Percentiles rank a stretch among this genome's conserved stretches.
These are phyloP conservation scores for Herpotrichia juniperi DNA, from an alignment of 2,329 filamentous ascomycete genomes.

Conservation along the genomic window DNA sequence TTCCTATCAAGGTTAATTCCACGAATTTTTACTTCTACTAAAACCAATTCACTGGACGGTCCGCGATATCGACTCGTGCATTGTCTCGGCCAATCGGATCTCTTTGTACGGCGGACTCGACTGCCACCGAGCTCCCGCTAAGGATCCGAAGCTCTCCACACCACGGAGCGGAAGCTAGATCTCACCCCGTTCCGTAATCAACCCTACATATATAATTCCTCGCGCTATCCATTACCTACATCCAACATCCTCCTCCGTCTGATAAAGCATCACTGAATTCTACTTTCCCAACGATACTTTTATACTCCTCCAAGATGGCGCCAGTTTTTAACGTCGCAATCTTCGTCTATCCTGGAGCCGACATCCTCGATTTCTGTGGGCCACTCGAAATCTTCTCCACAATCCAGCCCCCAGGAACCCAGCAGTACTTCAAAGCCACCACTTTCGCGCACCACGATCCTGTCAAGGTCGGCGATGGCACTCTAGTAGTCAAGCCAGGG, in stretches of 20 bases:
- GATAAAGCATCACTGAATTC: no score
- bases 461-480: constrained; percentile 26
- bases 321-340: constrained; percentile 45
- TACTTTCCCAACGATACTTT: no score
- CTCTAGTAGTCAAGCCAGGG: constrained; percentile 39
- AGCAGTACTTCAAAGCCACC: constrained; percentile 37
- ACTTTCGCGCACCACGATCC: constrained; percentile 39
- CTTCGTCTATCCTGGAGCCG: constrained; percentile 45
- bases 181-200: neutral
- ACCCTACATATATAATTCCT: neutral
- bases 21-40: no score
- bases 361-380: constrained; percentile 51
- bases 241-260: no score
- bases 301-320: constrained; percentile 13
- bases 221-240: no score
- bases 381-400: constrained; percentile 46
- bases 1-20: no score
- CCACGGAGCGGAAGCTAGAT: neutral
- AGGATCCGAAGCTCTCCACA: neutral
- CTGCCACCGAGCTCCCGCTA: neutral
- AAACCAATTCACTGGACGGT: no score
- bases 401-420: constrained; percentile 29
- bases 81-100: neutral
- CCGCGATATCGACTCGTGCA: neutral
- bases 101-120: neutral